Base-by-base conservation (phyloP, 2,329 filamentous ascomycete genomes). In the Sarocladium oryzae region DNA sequence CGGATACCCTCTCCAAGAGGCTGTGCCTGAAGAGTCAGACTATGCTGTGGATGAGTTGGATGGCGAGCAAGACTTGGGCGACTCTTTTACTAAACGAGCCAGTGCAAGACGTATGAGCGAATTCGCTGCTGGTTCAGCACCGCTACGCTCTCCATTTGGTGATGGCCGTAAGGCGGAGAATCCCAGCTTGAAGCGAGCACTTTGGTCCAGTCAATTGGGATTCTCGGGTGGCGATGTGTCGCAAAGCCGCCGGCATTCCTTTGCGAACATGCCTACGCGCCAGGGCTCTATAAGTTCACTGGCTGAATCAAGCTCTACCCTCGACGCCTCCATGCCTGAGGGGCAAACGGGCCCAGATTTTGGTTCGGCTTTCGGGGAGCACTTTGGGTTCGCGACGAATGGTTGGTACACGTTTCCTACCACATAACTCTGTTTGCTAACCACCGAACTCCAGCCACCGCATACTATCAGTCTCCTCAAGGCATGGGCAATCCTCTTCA, bases 171-270 rank as follows among this genome's bases (percentile, higher is more conserved):
- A 84, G 58, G 62, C 80, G 9, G 83, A 86, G 54, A 82, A 78
- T 57, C 56, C 63, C 49, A 66, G 64, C 33, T 72, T 85, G 8
- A 85, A 84, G 65, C 85, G 81, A 60, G 81, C 77, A 3, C 79
- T 81, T 55, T 90, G 86, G 86, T 84, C 87, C 57, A 86, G 79
- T 58, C 46, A 49, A 20, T 20, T 49, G 16, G 46, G 46, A 4
- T 49, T 49, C 33, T 82, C 83, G 5, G 74, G 84, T n/a, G 30
- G 30, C 32, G 84, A 88, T 54, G 73, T 82, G 26, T 81, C 84
- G 11, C 86, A 90, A 60, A 89, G 86, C 59, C 79, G 88, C 53
- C 82, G 88, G 24, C 88, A 92, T 66, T 92, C 88, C 1, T 89
- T 93, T 62, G 88, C 82, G 49, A 84, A 84, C 59, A 76, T 85